Conservation (phyloP, 1,284 basidiomycete genomes). For the Xerocomus nothofagi region DNA sequence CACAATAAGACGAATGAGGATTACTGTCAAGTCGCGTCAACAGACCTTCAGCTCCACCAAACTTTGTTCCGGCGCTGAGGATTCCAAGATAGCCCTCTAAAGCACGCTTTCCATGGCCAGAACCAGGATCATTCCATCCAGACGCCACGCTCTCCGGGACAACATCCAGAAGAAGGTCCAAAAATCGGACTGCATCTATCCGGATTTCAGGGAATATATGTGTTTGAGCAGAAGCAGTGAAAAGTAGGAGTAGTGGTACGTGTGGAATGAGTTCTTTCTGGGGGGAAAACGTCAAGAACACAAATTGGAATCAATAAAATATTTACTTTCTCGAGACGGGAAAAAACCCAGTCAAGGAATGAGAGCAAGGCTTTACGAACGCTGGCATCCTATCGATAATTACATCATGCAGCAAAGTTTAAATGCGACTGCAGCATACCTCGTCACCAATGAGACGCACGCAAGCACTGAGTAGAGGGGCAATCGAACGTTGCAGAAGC, state of each 20-base stretch:
- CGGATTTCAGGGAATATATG: slow-evolving; percentile 95
- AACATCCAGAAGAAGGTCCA: slow-evolving; percentile 76
- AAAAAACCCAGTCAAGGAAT: slow-evolving; percentile 74
- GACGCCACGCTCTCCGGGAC: slow-evolving; percentile 69
- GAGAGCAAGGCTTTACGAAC: slow-evolving; percentile 62
- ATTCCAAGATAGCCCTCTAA: slow-evolving; percentile 77
- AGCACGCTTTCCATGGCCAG: slow-evolving; percentile 59
- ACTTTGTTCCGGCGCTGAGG: slow-evolving; percentile 63
- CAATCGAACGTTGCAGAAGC: slow-evolving; percentile 57
- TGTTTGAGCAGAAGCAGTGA: slow-evolving; percentile 87
- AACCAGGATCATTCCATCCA: slow-evolving; percentile 59
- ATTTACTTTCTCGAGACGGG: slow-evolving; percentile 59
- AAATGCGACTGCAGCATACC: slow-evolving; percentile 40
- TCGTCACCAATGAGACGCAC: slow-evolving; percentile 81
- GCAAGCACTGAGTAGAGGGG: slow-evolving; percentile 65
- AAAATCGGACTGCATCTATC: slow-evolving; percentile 83
- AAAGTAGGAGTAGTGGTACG: slow-evolving; percentile 74
- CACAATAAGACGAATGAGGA: neutral
- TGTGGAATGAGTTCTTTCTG: slow-evolving; percentile 73
- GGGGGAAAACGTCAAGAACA: slow-evolving; percentile 9
- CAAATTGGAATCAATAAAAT: neutral
- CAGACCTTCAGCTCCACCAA: slow-evolving; percentile 57
- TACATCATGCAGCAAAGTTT: neutral
- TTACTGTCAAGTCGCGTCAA: neutral
- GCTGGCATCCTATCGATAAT: slow-evolving; percentile 51